Evolutionary conservation across 2,329 filamentous ascomycete species (phyloP).

Genomic region (Colletotrichum cuscutae): DNA sequence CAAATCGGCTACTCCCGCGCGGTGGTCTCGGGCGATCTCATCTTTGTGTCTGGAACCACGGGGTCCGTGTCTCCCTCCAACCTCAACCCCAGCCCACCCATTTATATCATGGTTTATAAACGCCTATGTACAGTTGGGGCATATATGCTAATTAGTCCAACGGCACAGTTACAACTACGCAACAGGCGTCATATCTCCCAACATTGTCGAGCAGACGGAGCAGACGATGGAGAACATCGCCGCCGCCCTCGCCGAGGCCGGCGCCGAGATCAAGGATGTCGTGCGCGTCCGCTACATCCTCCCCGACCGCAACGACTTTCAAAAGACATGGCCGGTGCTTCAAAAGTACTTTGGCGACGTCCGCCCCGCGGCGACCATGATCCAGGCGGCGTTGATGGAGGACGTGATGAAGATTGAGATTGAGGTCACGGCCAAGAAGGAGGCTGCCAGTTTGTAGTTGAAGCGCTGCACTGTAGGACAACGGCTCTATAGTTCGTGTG

Average conservation of each 20-base stretch:
- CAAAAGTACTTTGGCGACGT: conserved; percentile 60
- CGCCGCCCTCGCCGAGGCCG: conserved; percentile 55
- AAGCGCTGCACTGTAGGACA: background rate
- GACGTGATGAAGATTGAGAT: conserved; percentile 58
- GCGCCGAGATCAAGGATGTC: conserved; percentile 55
- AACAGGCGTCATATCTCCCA: conserved; percentile 55
- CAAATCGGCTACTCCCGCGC: conserved; percentile 66
- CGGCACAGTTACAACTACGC: conserved; percentile 60
- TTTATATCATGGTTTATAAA: no score
- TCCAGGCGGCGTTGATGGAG: conserved; percentile 61
- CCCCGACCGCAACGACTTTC: conserved; percentile 58
- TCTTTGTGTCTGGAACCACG: conserved; percentile 66
- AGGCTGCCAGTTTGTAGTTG: background rate
- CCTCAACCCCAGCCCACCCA: no score
- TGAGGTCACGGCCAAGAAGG: conserved; percentile 50
- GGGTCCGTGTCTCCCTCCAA: conserved; percentile 48
- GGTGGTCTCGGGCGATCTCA: conserved; percentile 60
- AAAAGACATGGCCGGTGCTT: conserved; percentile 60
- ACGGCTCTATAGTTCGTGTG: background rate
- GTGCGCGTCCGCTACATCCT: conserved; percentile 64
- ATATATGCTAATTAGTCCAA: background rate
- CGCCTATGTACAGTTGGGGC: background rate
- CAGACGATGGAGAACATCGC: conserved; percentile 60
- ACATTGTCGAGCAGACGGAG: conserved; percentile 59
- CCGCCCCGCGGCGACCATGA: conserved; percentile 65